These are phyloP conservation scores for Alternaria brassicae DNA, from an alignment of 2,329 filamentous ascomycete genomes.

Conservation along the genomic window DNA sequence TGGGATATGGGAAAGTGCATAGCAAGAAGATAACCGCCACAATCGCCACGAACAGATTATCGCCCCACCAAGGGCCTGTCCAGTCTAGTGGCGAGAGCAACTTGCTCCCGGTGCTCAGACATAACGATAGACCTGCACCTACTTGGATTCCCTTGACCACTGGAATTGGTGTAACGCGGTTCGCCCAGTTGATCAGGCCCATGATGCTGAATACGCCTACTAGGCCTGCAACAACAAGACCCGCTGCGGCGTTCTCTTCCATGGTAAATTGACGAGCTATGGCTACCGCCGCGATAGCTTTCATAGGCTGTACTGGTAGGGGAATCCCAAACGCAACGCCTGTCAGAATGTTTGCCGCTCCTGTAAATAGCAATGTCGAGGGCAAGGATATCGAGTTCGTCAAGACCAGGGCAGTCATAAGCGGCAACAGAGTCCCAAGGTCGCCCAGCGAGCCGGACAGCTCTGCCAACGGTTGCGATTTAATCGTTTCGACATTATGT, in stretches of 20 bases:
- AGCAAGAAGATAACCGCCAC: constrained; percentile 75
- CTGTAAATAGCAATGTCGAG: constrained; percentile 86
- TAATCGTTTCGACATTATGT: constrained; percentile 65
- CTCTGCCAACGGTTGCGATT: constrained; percentile 69
- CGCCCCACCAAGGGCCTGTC: constrained; percentile 69
- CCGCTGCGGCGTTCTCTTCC: constrained; percentile 79
- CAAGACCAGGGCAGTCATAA: constrained; percentile 84
- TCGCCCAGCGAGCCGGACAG: constrained; percentile 90
- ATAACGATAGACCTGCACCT: constrained; percentile 83
- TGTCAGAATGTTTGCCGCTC: constrained; percentile 83
- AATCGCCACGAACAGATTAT: constrained; percentile 82
- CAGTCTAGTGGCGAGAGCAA: constrained; percentile 74
- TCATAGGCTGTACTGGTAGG: constrained; percentile 87
- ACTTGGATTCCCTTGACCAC: constrained; percentile 96
- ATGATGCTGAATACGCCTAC: constrained; percentile 81
- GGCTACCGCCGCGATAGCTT: constrained; percentile 90
- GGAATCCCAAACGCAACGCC: constrained; percentile 86
- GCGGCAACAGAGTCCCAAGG: constrained; percentile 85
- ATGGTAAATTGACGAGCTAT: constrained; percentile 72
- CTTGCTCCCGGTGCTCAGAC: constrained; percentile 74
- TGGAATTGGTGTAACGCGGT: constrained; percentile 78
- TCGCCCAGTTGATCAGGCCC: constrained; percentile 77
- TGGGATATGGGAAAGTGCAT: constrained; percentile 67
- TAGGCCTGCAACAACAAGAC: constrained; percentile 75
- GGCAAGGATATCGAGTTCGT: constrained; percentile 81